Percentiles rank a stretch among this genome's conserved stretches.
These are phyloP conservation scores for Beauveria australis DNA, from an alignment of 2,329 filamentous ascomycete genomes.

Conservation along the genomic window DNA sequence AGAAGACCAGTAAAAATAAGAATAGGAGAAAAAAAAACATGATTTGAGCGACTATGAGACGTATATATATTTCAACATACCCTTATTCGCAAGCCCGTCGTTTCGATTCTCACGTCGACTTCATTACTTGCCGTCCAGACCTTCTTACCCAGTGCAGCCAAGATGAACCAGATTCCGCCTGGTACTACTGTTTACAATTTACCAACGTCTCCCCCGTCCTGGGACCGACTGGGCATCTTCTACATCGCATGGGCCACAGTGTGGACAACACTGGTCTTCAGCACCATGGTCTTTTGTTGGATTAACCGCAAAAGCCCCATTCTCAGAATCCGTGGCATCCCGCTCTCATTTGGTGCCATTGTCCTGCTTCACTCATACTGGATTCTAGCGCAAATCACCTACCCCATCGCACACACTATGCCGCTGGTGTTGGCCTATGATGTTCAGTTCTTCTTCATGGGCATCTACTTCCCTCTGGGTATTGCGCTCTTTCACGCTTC, in stretches of 20 bases:
- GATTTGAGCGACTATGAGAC: too few relatives aligned
- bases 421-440: constrained; percentile 35
- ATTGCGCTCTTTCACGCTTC: constrained; percentile 51
- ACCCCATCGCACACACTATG: constrained; percentile 33
- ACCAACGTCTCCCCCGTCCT: constrained; percentile 18
- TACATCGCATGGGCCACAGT: constrained; percentile 20
- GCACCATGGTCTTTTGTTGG: constrained; percentile 28
- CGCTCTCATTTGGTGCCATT: constrained; percentile 28
- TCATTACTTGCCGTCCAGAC: neutral
- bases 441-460: constrained; percentile 52
- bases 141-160: neutral
- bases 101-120: neutral
- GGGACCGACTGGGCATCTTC: constrained; percentile 23
- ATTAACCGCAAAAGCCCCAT: constrained; percentile 25
- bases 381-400: constrained; percentile 33
- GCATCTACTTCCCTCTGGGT: constrained; percentile 47
- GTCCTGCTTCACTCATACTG: constrained; percentile 30
- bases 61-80: neutral
- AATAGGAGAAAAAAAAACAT: neutral
- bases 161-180: constrained; percentile 6
- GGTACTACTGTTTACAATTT: constrained; percentile 23
- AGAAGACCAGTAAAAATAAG: neutral
- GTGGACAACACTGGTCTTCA: constrained; percentile 23
- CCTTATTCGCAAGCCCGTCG: too few relatives aligned
- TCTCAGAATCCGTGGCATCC: constrained; percentile 31